Conservation (phyloP, 2,329 filamentous ascomycete genomes). For the Paecilomyces sp. region DNA sequence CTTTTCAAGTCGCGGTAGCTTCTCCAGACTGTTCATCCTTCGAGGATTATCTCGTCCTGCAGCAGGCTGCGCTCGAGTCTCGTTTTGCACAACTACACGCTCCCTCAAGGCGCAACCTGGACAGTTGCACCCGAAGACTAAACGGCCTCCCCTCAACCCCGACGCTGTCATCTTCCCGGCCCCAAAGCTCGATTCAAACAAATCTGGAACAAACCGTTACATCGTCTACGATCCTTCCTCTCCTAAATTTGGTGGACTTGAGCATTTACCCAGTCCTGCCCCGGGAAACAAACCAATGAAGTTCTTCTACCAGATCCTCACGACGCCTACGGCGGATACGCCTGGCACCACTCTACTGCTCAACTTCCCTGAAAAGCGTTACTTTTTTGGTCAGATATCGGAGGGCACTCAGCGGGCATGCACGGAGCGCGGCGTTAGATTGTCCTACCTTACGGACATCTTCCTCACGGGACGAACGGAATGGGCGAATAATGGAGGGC, state of each 20-base stretch:
- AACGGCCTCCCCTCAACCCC: background rate
- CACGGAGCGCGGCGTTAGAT: constrained; percentile 57
- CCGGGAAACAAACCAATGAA: constrained; percentile 51
- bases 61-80: background rate
- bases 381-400: constrained; percentile 73
- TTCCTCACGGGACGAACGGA: constrained; percentile 73
- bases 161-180: background rate
- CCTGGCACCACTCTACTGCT: constrained; percentile 70
- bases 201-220: constrained; percentile 9
- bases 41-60: background rate
- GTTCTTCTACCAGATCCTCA: constrained; percentile 65
- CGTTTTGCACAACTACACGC: background rate
- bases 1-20: background rate
- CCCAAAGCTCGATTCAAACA: constrained; percentile 3
- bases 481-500: constrained; percentile 72
- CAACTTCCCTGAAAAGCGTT: constrained; percentile 73
- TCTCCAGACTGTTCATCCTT: background rate
- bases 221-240: constrained; percentile 15
- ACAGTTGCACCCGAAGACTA: background rate
- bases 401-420: constrained; percentile 81
- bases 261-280: constrained; percentile 1
- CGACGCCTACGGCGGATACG: constrained; percentile 81
- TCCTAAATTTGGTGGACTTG: constrained; percentile 8
- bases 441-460: constrained; percentile 64
- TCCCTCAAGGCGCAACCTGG: background rate